A percentile compares a stretch with the other conserved stretches of the same genome.
Evolutionary conservation across 2,329 filamentous ascomycete species (phyloP).

Genomic region (Plenodomus biglobosus): DNA sequence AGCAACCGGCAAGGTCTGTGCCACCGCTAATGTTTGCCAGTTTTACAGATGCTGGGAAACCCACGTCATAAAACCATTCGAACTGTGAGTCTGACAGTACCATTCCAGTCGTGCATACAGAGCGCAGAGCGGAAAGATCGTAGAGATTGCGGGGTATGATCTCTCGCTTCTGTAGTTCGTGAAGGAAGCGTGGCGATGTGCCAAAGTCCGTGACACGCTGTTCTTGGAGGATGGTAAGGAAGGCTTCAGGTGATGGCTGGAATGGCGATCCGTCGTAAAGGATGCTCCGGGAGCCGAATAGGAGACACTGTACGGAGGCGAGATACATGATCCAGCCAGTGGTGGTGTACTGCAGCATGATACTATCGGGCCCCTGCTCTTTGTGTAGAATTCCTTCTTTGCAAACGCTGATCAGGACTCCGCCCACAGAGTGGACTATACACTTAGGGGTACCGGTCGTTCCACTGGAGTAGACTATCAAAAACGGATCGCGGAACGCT

Average conservation of each 20-base stretch:
- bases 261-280: slow-evolving; percentile 87
- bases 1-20: slow-evolving; percentile 73
- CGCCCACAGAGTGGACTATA: slow-evolving; percentile 76
- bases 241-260: slow-evolving; percentile 64
- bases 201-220: slow-evolving; percentile 72
- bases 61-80: slow-evolving; percentile 76
- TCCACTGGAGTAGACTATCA: slow-evolving; percentile 76
- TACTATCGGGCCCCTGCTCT: slow-evolving; percentile 48
- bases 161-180: slow-evolving; percentile 67
- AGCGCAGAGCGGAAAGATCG: slow-evolving; percentile 62
- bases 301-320: slow-evolving; percentile 58
- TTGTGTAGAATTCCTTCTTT: slow-evolving; percentile 65
- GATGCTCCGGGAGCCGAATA: slow-evolving; percentile 63
- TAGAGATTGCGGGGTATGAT: slow-evolving; percentile 64
- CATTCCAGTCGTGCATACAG: slow-evolving; percentile 77
- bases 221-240: slow-evolving; percentile 64
- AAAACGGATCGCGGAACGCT: slow-evolving; percentile 71
- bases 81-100: slow-evolving; percentile 75
- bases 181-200: slow-evolving; percentile 74
- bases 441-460: slow-evolving; percentile 85
- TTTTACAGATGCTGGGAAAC: slow-evolving; percentile 67
- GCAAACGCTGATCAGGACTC: slow-evolving; percentile 58
- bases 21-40: slow-evolving; percentile 75
- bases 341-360: slow-evolving; percentile 61
- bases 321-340: slow-evolving; percentile 83